phyloP scores from a whole-genome alignment of 441 rosid species.

The Hura crepitans region DNA sequence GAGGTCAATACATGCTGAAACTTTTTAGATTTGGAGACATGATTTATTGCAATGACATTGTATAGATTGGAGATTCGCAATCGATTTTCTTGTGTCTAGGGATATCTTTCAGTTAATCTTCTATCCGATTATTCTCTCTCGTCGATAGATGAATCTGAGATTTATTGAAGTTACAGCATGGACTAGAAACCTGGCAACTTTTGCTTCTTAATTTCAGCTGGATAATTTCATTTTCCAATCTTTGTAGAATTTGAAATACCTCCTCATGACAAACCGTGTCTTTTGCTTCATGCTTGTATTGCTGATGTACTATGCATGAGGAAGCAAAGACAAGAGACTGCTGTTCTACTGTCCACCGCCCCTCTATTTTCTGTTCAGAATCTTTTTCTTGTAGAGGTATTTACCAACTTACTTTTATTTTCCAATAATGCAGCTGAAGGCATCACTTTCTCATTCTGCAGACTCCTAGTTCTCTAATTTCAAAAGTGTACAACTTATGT shows the following conservation, averaged over 20 bases:
- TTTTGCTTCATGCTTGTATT: not conserved
- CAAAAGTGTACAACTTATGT: slow-evolving; percentile 1
- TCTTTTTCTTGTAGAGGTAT: not conserved
- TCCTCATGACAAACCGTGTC: not conserved
- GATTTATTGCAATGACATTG: not conserved
- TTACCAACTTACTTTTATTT: not conserved
- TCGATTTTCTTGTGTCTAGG: not conserved
- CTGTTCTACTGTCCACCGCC: not conserved
- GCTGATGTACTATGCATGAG: not conserved
- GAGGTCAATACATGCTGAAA: not conserved
- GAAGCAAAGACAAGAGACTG: not conserved
- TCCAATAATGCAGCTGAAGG: slow-evolving; percentile 12
- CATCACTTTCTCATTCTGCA: not conserved
- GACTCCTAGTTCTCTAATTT: not conserved
- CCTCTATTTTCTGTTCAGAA: not conserved
- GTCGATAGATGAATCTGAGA: not conserved
- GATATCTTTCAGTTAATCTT: not conserved
- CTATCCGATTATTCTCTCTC: not conserved
- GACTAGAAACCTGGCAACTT: not conserved
- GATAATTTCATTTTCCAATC: not conserved
- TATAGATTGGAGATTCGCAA: not conserved
- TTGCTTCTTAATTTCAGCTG: not conserved
- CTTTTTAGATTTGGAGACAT: not conserved
- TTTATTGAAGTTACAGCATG: not conserved
- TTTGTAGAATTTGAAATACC: not conserved